Percentiles rank a stretch among this genome's conserved stretches.
phyloP scores from a whole-genome alignment of 1,139 yeast genomes.

The Taiozyma onychis region DNA sequence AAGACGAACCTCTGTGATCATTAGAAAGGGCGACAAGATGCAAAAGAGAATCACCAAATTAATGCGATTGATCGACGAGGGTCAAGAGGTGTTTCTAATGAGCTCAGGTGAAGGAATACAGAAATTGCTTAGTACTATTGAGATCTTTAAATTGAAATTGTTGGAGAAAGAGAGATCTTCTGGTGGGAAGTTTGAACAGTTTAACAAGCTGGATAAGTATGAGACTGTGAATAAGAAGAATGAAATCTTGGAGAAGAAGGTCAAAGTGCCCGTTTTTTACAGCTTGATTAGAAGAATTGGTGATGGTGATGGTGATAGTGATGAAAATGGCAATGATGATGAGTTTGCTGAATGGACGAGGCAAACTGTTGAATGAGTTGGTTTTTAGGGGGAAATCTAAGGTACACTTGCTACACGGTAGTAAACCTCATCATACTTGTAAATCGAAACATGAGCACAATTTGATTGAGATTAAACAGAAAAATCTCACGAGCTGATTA shows the following conservation, averaged over 20 bases:
- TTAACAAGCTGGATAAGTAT: conserved; percentile 18
- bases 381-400: neutral
- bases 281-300: conserved; percentile 6
- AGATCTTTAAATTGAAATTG: conserved; percentile 17
- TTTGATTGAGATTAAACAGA: too few relatives aligned
- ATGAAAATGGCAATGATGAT: too few relatives aligned
- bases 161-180: neutral
- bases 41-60: conserved; percentile 7
- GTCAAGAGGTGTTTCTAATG: conserved; percentile 11
- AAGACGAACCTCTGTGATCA: neutral
- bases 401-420: neutral
- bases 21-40: conserved; percentile 14
- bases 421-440: neutral
- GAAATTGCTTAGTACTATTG: conserved; percentile 18
- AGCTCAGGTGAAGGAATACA: conserved; percentile 20
- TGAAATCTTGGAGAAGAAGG: conserved; percentile 17
- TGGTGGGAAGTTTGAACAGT: conserved; percentile 13
- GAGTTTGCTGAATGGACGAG: conserved; percentile 2
- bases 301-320: neutral
- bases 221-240: conserved; percentile 11
- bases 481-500: too few relatives aligned
- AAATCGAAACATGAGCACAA: too few relatives aligned
- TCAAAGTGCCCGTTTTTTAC: conserved; percentile 17
- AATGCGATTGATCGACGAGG: conserved; percentile 1
- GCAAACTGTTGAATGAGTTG: neutral